phyloP scores from a whole-genome alignment of 768 basidiomycete species.

The Podaxis sp. region DNA sequence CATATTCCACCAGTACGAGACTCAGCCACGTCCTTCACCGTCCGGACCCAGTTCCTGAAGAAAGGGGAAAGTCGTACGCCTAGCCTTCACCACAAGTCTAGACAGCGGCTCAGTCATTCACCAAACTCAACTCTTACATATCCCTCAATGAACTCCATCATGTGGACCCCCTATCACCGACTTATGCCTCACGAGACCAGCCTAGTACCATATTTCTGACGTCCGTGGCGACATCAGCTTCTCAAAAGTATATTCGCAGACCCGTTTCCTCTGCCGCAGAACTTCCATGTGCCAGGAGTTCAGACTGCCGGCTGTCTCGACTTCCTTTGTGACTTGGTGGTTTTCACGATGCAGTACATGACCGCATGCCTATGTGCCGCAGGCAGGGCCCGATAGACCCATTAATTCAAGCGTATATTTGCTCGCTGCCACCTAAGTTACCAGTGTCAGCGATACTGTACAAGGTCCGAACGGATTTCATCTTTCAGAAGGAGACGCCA shows the following conservation, averaged over 20 bases:
- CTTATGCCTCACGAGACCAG: background rate
- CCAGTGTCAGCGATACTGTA: background rate
- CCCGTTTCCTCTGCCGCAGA: background rate
- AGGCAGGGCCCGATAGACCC: no score
- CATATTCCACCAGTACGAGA: no score
- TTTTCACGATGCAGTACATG: no score
- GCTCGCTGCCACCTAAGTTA: background rate
- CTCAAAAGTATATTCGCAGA: background rate
- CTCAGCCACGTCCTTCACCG: no score
- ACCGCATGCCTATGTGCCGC: no score
- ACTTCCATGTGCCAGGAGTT: no score
- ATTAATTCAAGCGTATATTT: background rate
- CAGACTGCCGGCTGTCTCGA: no score
- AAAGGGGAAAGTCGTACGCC: background rate
- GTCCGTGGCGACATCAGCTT: background rate
- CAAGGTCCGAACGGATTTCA: background rate
- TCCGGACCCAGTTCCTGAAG: background rate
- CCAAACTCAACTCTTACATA: background rate
- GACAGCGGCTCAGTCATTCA: background rate
- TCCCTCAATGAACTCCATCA: background rate
- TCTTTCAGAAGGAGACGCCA: background rate
- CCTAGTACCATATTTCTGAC: background rate
- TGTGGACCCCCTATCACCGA: background rate
- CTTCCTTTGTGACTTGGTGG: no score
- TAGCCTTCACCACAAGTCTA: background rate